A percentile compares a stretch with the other conserved stretches of the same genome.
Evolutionary conservation across 805 yeast genomes (phyloP).

Genomic region (Kluyveromyces siamensis): DNA sequence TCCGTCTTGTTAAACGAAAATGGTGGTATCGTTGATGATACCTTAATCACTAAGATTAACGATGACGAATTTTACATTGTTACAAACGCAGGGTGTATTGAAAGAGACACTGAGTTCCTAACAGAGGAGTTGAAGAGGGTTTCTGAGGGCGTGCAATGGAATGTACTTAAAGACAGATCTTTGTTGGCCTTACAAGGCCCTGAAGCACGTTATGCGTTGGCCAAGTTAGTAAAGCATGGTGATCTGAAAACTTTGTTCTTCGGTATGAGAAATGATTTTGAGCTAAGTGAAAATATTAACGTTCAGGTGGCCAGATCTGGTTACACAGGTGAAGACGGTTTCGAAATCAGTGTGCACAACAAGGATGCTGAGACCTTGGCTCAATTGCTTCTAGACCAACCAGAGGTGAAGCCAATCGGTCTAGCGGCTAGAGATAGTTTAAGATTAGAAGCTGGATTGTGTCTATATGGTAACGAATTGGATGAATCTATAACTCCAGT

Average conservation of each 20-base stretch:
- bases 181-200: slow-evolving; percentile 94
- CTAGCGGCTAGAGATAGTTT: slow-evolving; percentile 97
- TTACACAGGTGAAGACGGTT: slow-evolving; percentile 98
- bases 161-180: slow-evolving; percentile 53
- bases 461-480: slow-evolving; percentile 90
- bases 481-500: slow-evolving; percentile 74
- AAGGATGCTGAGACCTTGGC: slow-evolving; percentile 54
- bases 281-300: slow-evolving; percentile 30
- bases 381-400: slow-evolving; percentile 42
- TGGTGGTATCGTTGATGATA: slow-evolving; percentile 91
- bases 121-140: slow-evolving; percentile 38
- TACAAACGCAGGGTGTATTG: slow-evolving; percentile 93
- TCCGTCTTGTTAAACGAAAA: slow-evolving; percentile 64
- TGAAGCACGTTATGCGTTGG: slow-evolving; percentile 56
- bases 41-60: slow-evolving; percentile 75
- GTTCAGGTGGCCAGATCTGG: slow-evolving; percentile 91
- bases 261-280: slow-evolving; percentile 47
- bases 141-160: slow-evolving; percentile 29
- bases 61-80: slow-evolving; percentile 68
- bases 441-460: slow-evolving; percentile 96
- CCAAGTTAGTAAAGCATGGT: slow-evolving; percentile 51
- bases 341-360: slow-evolving; percentile 75
- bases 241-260: slow-evolving; percentile 54
- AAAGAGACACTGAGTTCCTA: slow-evolving; percentile 64
- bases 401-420: slow-evolving; percentile 74